Conservation (phyloP, 345 rosid species). For the Lepidium africanum region DNA sequence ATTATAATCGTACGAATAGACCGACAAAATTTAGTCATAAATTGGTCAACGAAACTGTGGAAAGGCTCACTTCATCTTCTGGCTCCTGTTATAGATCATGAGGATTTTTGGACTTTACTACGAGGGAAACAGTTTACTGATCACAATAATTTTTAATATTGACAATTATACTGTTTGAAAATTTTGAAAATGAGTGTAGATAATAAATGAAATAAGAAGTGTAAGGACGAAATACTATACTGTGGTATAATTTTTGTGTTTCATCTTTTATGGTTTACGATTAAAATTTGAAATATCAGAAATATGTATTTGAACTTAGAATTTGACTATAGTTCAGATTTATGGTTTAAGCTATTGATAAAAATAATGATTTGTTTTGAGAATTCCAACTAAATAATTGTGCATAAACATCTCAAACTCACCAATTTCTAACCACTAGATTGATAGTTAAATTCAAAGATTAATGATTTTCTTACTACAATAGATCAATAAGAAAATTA, state of each 20-base stretch:
- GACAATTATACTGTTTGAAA: background rate
- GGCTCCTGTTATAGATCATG: slow-evolving; percentile 17
- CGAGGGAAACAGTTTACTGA: slow-evolving; percentile 9
- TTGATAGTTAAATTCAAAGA: background rate
- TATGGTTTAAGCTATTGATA: too few species aligned
- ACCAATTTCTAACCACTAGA: background rate
- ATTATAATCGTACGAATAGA: background rate
- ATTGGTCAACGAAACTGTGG: slow-evolving; percentile 18
- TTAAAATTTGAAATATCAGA: too few species aligned
- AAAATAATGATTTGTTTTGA: too few species aligned
- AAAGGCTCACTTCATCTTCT: slow-evolving; percentile 19
- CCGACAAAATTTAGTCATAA: slow-evolving; percentile 18
- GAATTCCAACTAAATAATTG: too few species aligned
- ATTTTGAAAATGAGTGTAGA: background rate
- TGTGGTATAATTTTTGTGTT: too few species aligned
- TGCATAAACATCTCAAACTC: too few species aligned
- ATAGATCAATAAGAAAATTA: background rate
- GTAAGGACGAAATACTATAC: too few species aligned
- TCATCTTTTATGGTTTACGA: too few species aligned
- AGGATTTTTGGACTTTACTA: slow-evolving; percentile 22
- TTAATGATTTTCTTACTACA: background rate
- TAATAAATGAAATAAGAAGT: too few species aligned
- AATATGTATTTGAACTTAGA: too few species aligned
- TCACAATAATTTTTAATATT: too few species aligned
- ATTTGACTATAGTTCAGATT: too few species aligned